A percentile compares a stretch with the other conserved stretches of the same genome.
Evolutionary conservation across 2,329 filamentous ascomycete genomes (phyloP).

Genomic region (Pseudopithomyces chartarum): DNA sequence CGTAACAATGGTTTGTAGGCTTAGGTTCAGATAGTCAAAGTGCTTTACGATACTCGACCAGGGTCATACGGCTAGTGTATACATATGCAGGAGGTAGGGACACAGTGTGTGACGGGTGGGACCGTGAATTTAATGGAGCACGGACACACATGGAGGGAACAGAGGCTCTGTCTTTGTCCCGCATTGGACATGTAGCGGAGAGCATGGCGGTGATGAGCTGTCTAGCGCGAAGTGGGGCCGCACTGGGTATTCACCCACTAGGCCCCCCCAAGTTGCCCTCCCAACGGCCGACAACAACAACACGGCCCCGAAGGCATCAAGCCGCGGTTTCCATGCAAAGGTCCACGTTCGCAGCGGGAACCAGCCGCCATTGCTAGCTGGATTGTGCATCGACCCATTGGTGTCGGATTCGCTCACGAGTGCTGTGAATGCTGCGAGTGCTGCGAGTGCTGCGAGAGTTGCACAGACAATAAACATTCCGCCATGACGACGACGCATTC

Average conservation of each 20-base stretch:
- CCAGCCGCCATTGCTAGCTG: neutral
- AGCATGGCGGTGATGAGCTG: conserved; percentile 4
- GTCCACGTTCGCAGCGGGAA: neutral
- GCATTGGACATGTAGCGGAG: too few species aligned
- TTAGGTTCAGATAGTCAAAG: too few species aligned
- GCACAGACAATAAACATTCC: conserved; percentile 24
- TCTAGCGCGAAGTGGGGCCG: neutral
- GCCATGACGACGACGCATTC: conserved; percentile 39
- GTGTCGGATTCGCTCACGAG: neutral
- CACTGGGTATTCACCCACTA: conserved; percentile 1
- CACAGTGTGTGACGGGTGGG: too few species aligned
- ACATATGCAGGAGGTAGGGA: too few species aligned
- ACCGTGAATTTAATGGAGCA: too few species aligned
- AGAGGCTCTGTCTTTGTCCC: too few species aligned
- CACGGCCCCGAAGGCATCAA: neutral
- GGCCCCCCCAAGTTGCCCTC: neutral
- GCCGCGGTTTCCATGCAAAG: neutral
- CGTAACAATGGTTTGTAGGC: too few species aligned
- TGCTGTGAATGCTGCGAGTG: neutral
- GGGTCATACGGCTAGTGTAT: too few species aligned
- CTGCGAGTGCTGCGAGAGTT: neutral
- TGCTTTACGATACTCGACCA: too few species aligned
- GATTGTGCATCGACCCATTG: neutral
- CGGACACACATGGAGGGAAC: too few species aligned
- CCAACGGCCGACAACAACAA: conserved; percentile 2